These are phyloP conservation scores for Ilex paraguariensis DNA, from an alignment of 305 asterid genomes.

Conservation along the genomic window DNA sequence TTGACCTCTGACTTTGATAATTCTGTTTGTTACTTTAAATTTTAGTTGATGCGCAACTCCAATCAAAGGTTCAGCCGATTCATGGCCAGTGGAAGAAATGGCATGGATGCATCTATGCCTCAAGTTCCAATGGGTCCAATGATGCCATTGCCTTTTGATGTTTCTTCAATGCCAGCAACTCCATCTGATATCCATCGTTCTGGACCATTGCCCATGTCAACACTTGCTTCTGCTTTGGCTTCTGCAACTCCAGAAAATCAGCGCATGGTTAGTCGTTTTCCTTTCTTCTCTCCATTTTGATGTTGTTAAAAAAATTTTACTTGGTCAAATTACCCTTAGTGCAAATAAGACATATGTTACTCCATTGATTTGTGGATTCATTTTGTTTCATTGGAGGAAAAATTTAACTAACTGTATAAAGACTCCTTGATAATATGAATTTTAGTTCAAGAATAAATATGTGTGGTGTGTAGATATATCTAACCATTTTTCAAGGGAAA, in stretches of 20 bases:
- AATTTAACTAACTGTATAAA: too few relatives aligned
- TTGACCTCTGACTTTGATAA: neutral
- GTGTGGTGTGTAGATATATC: too few relatives aligned
- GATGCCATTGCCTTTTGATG: conserved; percentile 34
- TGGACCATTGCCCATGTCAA: conserved; percentile 36
- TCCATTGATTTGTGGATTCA: too few relatives aligned
- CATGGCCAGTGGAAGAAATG: conserved; percentile 32
- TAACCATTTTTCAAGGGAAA: too few relatives aligned
- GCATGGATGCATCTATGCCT: conserved; percentile 36
- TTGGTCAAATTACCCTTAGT: too few relatives aligned
- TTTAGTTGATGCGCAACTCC: conserved; percentile 31
- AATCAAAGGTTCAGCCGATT: conserved; percentile 38
- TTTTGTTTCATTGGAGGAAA: too few relatives aligned
- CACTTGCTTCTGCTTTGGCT: conserved; percentile 78
- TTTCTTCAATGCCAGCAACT: conserved; percentile 26
- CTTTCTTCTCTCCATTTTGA: too few relatives aligned
- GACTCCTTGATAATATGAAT: too few relatives aligned
- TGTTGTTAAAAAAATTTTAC: too few relatives aligned
- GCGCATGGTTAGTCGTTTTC: conserved; percentile 39
- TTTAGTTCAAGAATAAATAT: too few relatives aligned
- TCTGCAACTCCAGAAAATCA: conserved; percentile 75
- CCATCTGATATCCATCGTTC: conserved; percentile 34
- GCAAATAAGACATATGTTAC: too few relatives aligned
- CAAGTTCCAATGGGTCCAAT: conserved; percentile 44
- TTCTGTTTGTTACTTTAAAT: neutral